phyloP scores from a whole-genome alignment of 441 rosid species.

The Cnidoscolus chayamansa region DNA sequence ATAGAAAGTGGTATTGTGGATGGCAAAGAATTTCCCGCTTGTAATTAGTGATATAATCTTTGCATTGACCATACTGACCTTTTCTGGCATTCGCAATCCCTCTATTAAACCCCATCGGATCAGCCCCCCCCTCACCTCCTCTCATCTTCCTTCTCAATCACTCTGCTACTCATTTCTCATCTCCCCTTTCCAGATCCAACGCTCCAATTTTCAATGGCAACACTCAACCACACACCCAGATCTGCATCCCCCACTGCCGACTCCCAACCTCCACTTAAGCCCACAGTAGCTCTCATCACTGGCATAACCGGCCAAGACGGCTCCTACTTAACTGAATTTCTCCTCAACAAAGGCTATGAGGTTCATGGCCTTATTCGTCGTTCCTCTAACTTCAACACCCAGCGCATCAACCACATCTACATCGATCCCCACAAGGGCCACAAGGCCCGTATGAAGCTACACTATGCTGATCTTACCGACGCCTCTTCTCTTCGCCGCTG shows the following conservation, averaged over 20 bases:
- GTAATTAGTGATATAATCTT: too few species aligned
- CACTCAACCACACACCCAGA: constrained; percentile 26
- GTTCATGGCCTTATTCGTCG: constrained; percentile 87
- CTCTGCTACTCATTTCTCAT: neutral
- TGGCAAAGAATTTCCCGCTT: too few species aligned
- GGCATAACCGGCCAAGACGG: constrained; percentile 96
- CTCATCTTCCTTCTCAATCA: neutral
- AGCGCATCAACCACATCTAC: constrained; percentile 86
- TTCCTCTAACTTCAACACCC: constrained; percentile 86
- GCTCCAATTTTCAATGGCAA: constrained; percentile 34
- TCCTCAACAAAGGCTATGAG: constrained; percentile 67
- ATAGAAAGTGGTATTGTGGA: too few species aligned
- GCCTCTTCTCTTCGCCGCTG: constrained; percentile 88
- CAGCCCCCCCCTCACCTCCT: too few species aligned
- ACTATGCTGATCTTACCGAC: constrained; percentile 80
- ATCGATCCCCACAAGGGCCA: constrained; percentile 77
- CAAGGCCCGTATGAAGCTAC: constrained; percentile 88
- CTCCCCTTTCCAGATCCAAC: neutral
- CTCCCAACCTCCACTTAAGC: constrained; percentile 10
- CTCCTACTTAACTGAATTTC: constrained; percentile 77
- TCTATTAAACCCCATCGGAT: constrained; percentile 8
- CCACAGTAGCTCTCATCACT: constrained; percentile 60
- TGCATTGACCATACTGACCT: constrained; percentile 12
- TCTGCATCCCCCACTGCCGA: constrained; percentile 33
- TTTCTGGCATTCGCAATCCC: neutral